phyloP scores from a whole-genome alignment of 306 rosid genomes.

The Prunus salicina region DNA sequence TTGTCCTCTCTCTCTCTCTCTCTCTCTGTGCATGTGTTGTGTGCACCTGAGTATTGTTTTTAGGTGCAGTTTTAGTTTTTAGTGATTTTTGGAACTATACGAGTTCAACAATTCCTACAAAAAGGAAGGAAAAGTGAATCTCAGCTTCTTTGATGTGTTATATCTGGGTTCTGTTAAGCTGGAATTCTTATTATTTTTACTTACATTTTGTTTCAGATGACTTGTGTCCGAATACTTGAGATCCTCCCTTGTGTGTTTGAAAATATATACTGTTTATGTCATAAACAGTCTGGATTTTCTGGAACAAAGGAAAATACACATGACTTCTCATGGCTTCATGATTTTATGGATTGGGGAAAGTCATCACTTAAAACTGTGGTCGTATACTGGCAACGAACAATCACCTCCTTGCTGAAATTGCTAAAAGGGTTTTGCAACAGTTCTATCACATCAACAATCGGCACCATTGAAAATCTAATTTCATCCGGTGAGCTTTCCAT shows the following conservation, averaged over 20 bases:
- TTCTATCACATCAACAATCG: constrained; percentile 43
- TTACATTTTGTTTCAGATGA: constrained; percentile 71
- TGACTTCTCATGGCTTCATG: constrained; percentile 73
- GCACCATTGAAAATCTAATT: constrained; percentile 63
- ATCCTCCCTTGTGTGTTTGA: constrained; percentile 72
- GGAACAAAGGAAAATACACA: constrained; percentile 29
- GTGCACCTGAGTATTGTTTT: background rate
- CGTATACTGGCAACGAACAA: constrained; percentile 79
- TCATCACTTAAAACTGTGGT: constrained; percentile 80
- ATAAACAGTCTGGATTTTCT: constrained; percentile 34
- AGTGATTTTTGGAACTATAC: background rate
- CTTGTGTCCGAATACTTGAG: constrained; percentile 94
- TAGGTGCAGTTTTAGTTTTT: background rate
- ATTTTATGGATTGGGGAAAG: constrained; percentile 89
- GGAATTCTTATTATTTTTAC: constrained; percentile 28
- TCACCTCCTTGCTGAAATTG: constrained; percentile 56
- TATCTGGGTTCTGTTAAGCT: constrained; percentile 20
- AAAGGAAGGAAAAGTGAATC: too few relatives aligned
- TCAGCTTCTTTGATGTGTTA: constrained; percentile 8
- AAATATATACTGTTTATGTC: constrained; percentile 32
- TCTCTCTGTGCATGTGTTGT: background rate
- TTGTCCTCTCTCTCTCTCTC: background rate
- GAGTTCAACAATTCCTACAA: background rate
- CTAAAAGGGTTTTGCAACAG: constrained; percentile 51
- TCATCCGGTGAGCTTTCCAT: constrained; percentile 56